phyloP scores from a whole-genome alignment of 495 filamentous ascomycete genomes.

The Podospora fimiseda region DNA sequence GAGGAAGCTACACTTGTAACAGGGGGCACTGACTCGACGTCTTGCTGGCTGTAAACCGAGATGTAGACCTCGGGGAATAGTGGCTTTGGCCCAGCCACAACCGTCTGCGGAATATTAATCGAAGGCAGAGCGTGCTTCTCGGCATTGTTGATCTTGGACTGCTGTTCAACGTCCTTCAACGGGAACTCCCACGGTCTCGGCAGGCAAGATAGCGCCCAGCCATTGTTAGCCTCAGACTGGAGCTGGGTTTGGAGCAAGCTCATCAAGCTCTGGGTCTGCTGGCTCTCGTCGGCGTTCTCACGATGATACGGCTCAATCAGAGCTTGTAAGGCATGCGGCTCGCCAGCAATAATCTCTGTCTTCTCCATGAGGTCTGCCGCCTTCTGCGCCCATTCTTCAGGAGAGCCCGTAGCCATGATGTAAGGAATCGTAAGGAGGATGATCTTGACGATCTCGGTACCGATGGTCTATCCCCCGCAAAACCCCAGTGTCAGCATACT shows the following conservation, averaged over 20 bases:
- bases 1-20: slow-evolving; percentile 68
- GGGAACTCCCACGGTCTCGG: slow-evolving; percentile 75
- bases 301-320: slow-evolving; percentile 77
- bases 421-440: slow-evolving; percentile 92
- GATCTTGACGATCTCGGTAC: slow-evolving; percentile 89
- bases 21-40: slow-evolving; percentile 85
- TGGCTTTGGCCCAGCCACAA: slow-evolving; percentile 63
- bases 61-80: slow-evolving; percentile 90
- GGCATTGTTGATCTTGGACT: slow-evolving; percentile 51
- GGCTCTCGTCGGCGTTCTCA: slow-evolving; percentile 36
- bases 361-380: slow-evolving; percentile 77
- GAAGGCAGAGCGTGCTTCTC: slow-evolving; percentile 68
- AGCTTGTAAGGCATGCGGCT: slow-evolving; percentile 72
- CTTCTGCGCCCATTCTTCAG: slow-evolving; percentile 56
- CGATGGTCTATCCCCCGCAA: slow-evolving; percentile 51
- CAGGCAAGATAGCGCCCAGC: slow-evolving; percentile 73
- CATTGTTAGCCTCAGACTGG: slow-evolving; percentile 58
- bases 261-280: slow-evolving; percentile 57
- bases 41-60: slow-evolving; percentile 84
- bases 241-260: slow-evolving; percentile 80
- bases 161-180: slow-evolving; percentile 40
- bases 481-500: slow-evolving; percentile 12
- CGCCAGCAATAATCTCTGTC: slow-evolving; percentile 83
- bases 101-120: slow-evolving; percentile 66
- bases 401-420: slow-evolving; percentile 62